phyloP scores from a whole-genome alignment of 2,329 filamentous ascomycete genomes.

The Parafenestella ontariensis region DNA sequence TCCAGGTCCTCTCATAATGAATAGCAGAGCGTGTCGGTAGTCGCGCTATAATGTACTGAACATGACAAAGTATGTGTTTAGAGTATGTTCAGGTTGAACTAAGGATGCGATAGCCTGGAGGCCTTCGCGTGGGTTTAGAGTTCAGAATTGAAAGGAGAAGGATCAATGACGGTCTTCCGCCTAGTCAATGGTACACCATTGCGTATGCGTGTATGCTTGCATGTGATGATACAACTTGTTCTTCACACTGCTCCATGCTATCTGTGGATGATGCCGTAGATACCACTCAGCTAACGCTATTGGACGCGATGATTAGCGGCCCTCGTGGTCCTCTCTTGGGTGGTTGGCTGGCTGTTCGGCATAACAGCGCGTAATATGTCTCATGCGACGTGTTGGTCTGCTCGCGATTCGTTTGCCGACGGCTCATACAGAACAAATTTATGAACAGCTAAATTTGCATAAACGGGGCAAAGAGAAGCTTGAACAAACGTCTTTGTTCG shows the following conservation, averaged over 20 bases:
- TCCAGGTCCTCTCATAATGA: too few species aligned
- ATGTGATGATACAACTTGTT: too few species aligned
- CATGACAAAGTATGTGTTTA: too few species aligned
- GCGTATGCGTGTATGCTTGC: too few species aligned
- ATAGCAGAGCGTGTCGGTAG: too few species aligned
- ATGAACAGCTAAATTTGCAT: not conserved
- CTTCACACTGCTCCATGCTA: not conserved
- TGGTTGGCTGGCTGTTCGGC: conserved; percentile 8
- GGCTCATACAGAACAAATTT: not conserved
- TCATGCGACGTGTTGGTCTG: conserved; percentile 26
- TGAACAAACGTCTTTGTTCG: not conserved
- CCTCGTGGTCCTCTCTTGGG: not conserved
- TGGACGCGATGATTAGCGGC: not conserved
- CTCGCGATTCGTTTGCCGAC: conserved; percentile 1
- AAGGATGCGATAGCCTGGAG: too few species aligned
- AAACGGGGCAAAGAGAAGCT: not conserved
- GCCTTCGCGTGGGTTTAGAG: not conserved
- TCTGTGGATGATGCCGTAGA: not conserved
- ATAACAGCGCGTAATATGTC: conserved; percentile 27
- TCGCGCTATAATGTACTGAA: too few species aligned
- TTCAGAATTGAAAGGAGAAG: not conserved
- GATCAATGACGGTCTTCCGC: not conserved
- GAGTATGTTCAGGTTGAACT: too few species aligned
- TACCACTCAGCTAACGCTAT: not conserved
- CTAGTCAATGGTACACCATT: not conserved